phyloP scores from a whole-genome alignment of 495 filamentous ascomycete species.

The Hypoxylon fuscum region DNA sequence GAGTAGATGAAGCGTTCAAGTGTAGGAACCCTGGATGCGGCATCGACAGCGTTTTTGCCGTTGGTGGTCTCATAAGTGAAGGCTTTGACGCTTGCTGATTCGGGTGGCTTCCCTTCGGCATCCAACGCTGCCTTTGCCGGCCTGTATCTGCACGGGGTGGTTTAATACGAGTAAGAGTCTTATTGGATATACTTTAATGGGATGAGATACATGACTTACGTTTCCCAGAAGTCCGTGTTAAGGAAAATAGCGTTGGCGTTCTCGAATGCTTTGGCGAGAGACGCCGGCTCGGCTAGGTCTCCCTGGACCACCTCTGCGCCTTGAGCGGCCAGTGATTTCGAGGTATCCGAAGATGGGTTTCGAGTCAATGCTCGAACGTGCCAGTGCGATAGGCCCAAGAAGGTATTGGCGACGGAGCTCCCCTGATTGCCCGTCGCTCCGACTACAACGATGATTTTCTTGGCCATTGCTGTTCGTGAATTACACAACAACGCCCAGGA shows the following conservation, averaged over 20 bases:
- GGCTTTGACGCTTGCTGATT: constrained; percentile 46
- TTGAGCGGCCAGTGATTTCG: constrained; percentile 29
- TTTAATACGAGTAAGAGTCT: background rate
- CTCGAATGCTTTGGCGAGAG: constrained; percentile 24
- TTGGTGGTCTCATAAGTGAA: constrained; percentile 52
- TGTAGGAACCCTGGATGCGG: constrained; percentile 53
- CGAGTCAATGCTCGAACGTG: constrained; percentile 49
- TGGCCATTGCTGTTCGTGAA: background rate
- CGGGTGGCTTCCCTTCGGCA: constrained; percentile 14
- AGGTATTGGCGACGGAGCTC: constrained; percentile 49
- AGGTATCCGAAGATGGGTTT: constrained; percentile 27
- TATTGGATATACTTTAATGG: background rate
- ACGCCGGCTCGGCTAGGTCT: constrained; percentile 12
- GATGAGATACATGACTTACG: constrained; percentile 9
- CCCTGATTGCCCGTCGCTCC: constrained; percentile 52
- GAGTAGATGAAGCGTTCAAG: constrained; percentile 57
- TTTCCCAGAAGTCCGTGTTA: constrained; percentile 35
- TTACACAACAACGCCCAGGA: background rate
- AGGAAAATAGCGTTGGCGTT: constrained; percentile 30
- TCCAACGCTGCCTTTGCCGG: background rate
- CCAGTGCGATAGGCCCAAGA: constrained; percentile 43
- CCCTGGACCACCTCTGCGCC: constrained; percentile 45
- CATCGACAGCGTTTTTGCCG: constrained; percentile 39
- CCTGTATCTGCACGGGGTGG: background rate
- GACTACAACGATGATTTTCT: constrained; percentile 39